These are phyloP conservation scores for Vanderwaltozyma yarrowii DNA, from an alignment of 805 yeast species.

Conservation along the genomic window DNA sequence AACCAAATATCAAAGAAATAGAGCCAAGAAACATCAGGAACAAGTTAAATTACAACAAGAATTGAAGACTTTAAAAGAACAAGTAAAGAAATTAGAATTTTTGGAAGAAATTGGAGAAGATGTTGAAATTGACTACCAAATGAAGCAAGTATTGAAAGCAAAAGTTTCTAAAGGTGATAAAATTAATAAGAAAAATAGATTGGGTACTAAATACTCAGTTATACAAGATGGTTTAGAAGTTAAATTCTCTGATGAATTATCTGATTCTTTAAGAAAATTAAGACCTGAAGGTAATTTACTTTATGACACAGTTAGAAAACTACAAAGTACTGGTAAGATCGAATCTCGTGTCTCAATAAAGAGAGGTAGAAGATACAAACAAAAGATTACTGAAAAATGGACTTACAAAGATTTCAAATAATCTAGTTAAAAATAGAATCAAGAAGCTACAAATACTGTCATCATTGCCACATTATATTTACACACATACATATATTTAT, in stretches of 20 bases:
- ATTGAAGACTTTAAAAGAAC: conserved; percentile 48
- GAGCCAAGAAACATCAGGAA: conserved; percentile 51
- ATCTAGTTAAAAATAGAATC: conserved; percentile 3
- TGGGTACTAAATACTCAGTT: conserved; percentile 40
- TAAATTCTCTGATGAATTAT: conserved; percentile 80
- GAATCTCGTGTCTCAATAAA: conserved; percentile 69
- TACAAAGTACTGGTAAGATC: conserved; percentile 78
- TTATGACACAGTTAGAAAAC: conserved; percentile 67
- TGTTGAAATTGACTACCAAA: conserved; percentile 11
- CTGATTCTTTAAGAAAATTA: conserved; percentile 71
- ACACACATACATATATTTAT: too few relatives aligned
- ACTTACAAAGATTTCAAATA: conserved; percentile 80
- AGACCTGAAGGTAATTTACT: conserved; percentile 86
- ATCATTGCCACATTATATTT: not conserved
- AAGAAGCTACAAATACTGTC: too few relatives aligned
- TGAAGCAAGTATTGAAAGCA: conserved; percentile 11
- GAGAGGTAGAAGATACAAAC: conserved; percentile 55
- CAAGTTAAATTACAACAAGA: conserved; percentile 44
- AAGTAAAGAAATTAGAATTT: conserved; percentile 48
- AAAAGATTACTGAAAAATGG: conserved; percentile 85
- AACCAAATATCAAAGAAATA: conserved; percentile 70
- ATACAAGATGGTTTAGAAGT: conserved; percentile 49
- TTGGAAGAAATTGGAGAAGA: conserved; percentile 30
- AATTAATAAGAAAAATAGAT: conserved; percentile 30
- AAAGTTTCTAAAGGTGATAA: conserved; percentile 18